Evolutionary conservation across 345 rosid species (phyloP).

Genomic region (Brassica carinata): DNA sequence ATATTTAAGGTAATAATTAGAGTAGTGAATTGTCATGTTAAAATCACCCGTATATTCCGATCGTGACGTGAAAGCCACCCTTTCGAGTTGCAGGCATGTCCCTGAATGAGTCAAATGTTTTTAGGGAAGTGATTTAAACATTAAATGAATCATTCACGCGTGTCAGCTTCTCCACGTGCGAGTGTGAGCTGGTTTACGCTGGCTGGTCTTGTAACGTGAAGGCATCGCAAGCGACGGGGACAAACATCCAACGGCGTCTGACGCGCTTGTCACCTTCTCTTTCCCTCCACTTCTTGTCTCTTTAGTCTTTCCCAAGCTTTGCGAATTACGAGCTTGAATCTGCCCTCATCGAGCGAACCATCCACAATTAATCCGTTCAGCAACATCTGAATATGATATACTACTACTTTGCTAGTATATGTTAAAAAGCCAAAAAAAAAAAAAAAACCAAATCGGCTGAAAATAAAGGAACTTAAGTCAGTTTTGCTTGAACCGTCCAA

Average conservation of each 20-base stretch:
- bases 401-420: neutral
- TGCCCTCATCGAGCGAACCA: conserved; percentile 18
- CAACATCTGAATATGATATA: neutral
- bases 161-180: conserved; percentile 48
- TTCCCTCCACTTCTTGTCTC: conserved; percentile 34
- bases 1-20: conserved; percentile 19
- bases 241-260: conserved; percentile 58
- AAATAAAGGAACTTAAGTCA: neutral
- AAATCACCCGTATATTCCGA: conserved; percentile 23
- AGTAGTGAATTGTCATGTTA: neutral
- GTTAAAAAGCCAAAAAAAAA: neutral
- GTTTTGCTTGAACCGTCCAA: neutral
- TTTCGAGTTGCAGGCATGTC: conserved; percentile 17
- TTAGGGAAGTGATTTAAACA: conserved; percentile 18
- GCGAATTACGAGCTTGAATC: conserved; percentile 36
- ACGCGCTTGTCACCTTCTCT: conserved; percentile 44
- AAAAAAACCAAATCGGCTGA: neutral
- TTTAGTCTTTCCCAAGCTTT: conserved; percentile 12
- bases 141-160: conserved; percentile 36
- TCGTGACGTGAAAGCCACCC: conserved; percentile 44
- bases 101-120: conserved; percentile 31
- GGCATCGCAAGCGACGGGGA: conserved; percentile 43
- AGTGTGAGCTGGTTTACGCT: conserved; percentile 39
- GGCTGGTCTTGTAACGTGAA: conserved; percentile 46
- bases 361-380: conserved; percentile 7